These are phyloP conservation scores for Apiotrichum mycotoxinovorans DNA, from an alignment of 1,284 basidiomycete species.

Conservation along the genomic window DNA sequence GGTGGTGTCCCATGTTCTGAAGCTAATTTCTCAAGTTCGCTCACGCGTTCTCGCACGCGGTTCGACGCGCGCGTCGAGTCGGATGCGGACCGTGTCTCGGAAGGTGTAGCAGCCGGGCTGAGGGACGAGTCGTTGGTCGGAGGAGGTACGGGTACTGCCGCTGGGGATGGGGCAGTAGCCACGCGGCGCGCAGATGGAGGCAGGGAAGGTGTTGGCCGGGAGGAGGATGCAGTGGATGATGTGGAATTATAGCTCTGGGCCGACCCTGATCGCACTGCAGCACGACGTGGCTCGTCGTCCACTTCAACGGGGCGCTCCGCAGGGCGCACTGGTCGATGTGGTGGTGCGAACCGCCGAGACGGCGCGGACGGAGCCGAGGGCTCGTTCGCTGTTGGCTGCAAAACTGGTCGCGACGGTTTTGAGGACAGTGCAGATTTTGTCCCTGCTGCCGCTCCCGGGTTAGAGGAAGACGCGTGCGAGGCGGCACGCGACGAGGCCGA, in stretches of 20 bases:
- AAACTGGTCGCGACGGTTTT: slow-evolving; percentile 25
- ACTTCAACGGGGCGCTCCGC: not conserved
- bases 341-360: slow-evolving; percentile 23
- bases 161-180: not conserved
- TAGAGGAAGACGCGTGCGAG: slow-evolving; percentile 1
- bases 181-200: not conserved
- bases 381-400: not conserved
- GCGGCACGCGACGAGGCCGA: not conserved
- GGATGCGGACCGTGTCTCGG: not conserved
- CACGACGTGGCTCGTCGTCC: not conserved
- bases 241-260: not conserved
- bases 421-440: slow-evolving; percentile 13
- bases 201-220: not conserved
- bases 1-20: not conserved
- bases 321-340: slow-evolving; percentile 18
- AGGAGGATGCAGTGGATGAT: not conserved
- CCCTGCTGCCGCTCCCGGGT: not conserved
- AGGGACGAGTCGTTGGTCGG: not conserved
- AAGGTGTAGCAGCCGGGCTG: not conserved
- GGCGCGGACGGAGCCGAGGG: not conserved
- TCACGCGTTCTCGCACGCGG: not conserved
- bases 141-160: too few relatives aligned
- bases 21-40: slow-evolving; percentile 2
- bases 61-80: not conserved
- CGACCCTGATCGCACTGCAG: not conserved